phyloP scores from a whole-genome alignment of 2,329 filamentous ascomycete species.

The Boeremia lycopersici region DNA sequence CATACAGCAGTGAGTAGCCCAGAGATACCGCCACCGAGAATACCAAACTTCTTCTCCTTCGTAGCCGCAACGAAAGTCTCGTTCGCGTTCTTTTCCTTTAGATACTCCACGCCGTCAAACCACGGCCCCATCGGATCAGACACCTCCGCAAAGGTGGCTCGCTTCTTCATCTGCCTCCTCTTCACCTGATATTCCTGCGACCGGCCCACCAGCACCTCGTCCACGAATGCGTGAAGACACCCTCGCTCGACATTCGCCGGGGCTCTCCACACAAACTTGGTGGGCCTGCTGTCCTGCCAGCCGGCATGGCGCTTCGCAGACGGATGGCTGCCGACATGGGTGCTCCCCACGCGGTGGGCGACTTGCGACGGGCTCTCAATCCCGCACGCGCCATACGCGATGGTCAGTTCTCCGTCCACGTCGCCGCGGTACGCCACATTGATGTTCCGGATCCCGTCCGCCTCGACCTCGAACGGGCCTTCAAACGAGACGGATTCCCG shows the following conservation, averaged over 20 bases:
- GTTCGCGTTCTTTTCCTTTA: constrained; percentile 58
- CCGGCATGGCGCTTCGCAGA: constrained; percentile 25
- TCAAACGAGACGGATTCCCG: neutral
- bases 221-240: constrained; percentile 51
- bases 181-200: constrained; percentile 34
- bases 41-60: constrained; percentile 63
- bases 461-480: constrained; percentile 5
- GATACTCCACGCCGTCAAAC: constrained; percentile 66
- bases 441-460: constrained; percentile 22
- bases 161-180: constrained; percentile 31
- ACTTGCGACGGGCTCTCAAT: neutral
- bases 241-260: constrained; percentile 42
- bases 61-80: constrained; percentile 56
- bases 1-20: constrained; percentile 60
- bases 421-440: constrained; percentile 23
- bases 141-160: constrained; percentile 51
- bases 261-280: constrained; percentile 50
- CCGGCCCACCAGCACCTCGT: constrained; percentile 40
- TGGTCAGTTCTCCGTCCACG: constrained; percentile 28
- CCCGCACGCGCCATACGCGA: constrained; percentile 31
- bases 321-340: constrained; percentile 29
- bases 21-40: constrained; percentile 67
- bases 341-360: constrained; percentile 26
- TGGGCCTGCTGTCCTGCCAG: constrained; percentile 20
- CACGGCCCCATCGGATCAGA: constrained; percentile 61